phyloP scores from a whole-genome alignment of 202 grass and related monocot genomes.

The Thinopyrum obtusiflorum region DNA sequence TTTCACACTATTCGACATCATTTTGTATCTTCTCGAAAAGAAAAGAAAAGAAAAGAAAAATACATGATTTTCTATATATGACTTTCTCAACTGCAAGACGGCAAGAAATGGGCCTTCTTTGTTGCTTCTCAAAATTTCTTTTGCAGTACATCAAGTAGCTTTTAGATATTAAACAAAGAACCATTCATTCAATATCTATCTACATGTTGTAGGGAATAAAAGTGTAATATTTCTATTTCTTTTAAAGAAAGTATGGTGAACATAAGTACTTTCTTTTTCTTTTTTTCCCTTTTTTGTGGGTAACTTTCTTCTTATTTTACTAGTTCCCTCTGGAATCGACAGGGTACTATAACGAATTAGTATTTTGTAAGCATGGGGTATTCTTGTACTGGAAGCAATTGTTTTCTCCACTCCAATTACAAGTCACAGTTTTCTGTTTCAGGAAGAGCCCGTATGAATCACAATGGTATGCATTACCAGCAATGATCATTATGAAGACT shows the following conservation, averaged over 20 bases:
- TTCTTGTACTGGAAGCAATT: not conserved
- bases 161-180: not conserved
- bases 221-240: not conserved
- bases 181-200: not conserved
- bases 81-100: not conserved
- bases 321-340: not conserved
- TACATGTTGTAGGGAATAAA: too few species aligned
- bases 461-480: not conserved
- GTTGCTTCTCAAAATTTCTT: not conserved
- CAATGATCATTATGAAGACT: not conserved
- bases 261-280: not conserved
- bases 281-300: too few species aligned
- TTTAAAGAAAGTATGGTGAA: not conserved
- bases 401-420: not conserved
- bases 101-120: slow-evolving; percentile 18
- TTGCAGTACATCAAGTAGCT: not conserved
- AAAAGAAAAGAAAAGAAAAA: too few species aligned
- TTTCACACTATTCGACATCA: not conserved
- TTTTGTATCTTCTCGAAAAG: not conserved
- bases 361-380: not conserved
- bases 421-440: not conserved
- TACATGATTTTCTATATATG: not conserved
- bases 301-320: not conserved
- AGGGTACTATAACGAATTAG: not conserved
- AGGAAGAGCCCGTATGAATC: not conserved